A percentile compares a stretch with the other conserved stretches of the same genome.
phyloP scores from a whole-genome alignment of 2,329 filamentous ascomycete genomes.

The Cercospora brassicicola region DNA sequence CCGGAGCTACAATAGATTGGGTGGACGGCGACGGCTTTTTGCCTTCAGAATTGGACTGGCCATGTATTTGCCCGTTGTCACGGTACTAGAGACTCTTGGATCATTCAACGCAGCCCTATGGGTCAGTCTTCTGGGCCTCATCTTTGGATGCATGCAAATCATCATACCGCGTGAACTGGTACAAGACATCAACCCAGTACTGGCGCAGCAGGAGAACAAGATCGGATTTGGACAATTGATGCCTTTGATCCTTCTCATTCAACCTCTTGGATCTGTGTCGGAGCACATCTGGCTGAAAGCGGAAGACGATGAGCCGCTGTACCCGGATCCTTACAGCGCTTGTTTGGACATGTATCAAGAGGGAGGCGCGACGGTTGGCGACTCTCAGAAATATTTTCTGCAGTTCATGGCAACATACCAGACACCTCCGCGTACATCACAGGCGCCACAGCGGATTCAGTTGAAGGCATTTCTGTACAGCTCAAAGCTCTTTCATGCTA shows the following conservation, averaged over 20 bases:
- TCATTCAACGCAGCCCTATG: conserved; percentile 31
- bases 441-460: conserved; percentile 17
- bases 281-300: conserved; percentile 22
- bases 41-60: conserved; percentile 20
- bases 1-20: conserved; percentile 13
- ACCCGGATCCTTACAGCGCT: conserved; percentile 15
- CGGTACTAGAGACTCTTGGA: conserved; percentile 24
- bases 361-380: not conserved
- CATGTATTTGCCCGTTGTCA: conserved; percentile 18
- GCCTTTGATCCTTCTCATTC: conserved; percentile 29
- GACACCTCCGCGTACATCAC: conserved; percentile 11
- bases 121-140: conserved; percentile 27
- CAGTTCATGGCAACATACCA: conserved; percentile 22
- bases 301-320: conserved; percentile 15
- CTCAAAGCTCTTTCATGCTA: conserved; percentile 17
- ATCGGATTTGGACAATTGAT: conserved; percentile 31
- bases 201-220: conserved; percentile 16
- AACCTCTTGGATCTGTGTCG: conserved; percentile 27
- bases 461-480: conserved; percentile 25
- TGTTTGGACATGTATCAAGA: conserved; percentile 3
- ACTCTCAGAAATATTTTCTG: conserved; percentile 13
- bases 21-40: conserved; percentile 12
- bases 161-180: conserved; percentile 24
- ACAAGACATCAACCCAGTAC: conserved; percentile 13
- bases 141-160: conserved; percentile 32